Conservation (phyloP, 805 yeast genomes). For the Kodamaea laetipori region DNA sequence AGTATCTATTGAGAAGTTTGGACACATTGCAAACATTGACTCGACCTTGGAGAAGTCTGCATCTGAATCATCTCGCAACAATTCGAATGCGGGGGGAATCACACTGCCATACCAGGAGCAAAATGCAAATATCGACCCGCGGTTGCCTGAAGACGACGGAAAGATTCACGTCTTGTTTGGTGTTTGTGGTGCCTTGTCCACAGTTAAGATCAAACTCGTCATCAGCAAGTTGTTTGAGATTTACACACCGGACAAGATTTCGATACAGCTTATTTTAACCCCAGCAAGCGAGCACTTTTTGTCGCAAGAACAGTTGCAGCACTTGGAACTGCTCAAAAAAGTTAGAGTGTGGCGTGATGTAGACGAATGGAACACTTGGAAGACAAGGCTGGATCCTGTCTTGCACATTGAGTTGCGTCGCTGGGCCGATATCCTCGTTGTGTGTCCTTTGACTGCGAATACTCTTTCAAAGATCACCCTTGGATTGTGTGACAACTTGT, state of each 20-base stretch:
- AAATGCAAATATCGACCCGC: conserved; percentile 57
- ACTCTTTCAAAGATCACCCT: conserved; percentile 85
- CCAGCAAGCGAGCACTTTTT: conserved; percentile 55
- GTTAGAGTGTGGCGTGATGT: conserved; percentile 58
- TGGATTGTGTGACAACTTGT: conserved; percentile 89
- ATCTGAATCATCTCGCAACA: conserved; percentile 2
- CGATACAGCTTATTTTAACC: conserved; percentile 57
- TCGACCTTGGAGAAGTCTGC: conserved; percentile 2
- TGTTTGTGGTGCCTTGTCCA: conserved; percentile 59
- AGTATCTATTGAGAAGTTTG: conserved; percentile 6
- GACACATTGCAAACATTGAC: conserved; percentile 10
- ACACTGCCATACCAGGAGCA: conserved; percentile 32
- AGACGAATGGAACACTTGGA: conserved; percentile 76
- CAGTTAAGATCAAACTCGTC: conserved; percentile 53
- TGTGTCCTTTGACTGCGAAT: conserved; percentile 95
- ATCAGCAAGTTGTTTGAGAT: conserved; percentile 53
- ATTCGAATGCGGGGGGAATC: neutral
- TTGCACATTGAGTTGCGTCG: conserved; percentile 91
- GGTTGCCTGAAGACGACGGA: conserved; percentile 62
- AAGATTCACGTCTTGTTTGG: conserved; percentile 58
- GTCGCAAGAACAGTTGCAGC: conserved; percentile 44
- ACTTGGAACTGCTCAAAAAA: conserved; percentile 41
- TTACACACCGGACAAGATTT: conserved; percentile 51
- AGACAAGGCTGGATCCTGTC: conserved; percentile 81
- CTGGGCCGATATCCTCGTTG: conserved; percentile 93